These are phyloP conservation scores for Sporothrix brasiliensis DNA, from an alignment of 2,329 filamentous ascomycete genomes.

Conservation along the genomic window DNA sequence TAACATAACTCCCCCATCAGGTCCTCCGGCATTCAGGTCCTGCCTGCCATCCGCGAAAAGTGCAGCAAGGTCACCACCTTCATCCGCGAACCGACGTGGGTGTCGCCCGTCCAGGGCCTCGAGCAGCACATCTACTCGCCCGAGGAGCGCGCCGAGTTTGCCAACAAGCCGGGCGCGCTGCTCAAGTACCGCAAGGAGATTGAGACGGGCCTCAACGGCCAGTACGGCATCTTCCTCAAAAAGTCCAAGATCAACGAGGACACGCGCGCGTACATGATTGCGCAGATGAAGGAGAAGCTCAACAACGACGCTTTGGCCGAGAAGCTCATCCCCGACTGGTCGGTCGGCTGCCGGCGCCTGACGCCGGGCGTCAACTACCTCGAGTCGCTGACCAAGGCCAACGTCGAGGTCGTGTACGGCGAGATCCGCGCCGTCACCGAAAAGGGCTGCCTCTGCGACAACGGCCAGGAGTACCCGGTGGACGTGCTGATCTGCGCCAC, in stretches of 20 bases:
- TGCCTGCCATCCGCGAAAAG: conserved; percentile 37
- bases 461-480: conserved; percentile 41
- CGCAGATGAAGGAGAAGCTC: conserved; percentile 47
- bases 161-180: conserved; percentile 31
- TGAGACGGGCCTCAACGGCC: conserved; percentile 33
- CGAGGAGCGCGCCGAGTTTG: conserved; percentile 34
- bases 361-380: conserved; percentile 50
- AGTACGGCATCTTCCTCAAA: conserved; percentile 33
- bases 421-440: conserved; percentile 41
- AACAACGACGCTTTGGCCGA: conserved; percentile 39
- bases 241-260: conserved; percentile 40
- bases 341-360: conserved; percentile 49
- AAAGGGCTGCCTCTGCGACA: conserved; percentile 41
- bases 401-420: conserved; percentile 50
- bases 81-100: conserved; percentile 36
- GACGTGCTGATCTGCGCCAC: conserved; percentile 46
- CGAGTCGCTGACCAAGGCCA: conserved; percentile 49
- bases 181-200: conserved; percentile 34
- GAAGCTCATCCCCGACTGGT: conserved; percentile 50
- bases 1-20: conserved; percentile 36
- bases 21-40: conserved; percentile 42
- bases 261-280: conserved; percentile 47
- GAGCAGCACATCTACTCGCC: conserved; percentile 35
- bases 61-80: conserved; percentile 35
- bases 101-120: conserved; percentile 33